Percentiles rank a stretch among this genome's conserved stretches.
Evolutionary conservation across 805 yeast genomes (phyloP).

Genomic region (Myxozyma udenii): DNA sequence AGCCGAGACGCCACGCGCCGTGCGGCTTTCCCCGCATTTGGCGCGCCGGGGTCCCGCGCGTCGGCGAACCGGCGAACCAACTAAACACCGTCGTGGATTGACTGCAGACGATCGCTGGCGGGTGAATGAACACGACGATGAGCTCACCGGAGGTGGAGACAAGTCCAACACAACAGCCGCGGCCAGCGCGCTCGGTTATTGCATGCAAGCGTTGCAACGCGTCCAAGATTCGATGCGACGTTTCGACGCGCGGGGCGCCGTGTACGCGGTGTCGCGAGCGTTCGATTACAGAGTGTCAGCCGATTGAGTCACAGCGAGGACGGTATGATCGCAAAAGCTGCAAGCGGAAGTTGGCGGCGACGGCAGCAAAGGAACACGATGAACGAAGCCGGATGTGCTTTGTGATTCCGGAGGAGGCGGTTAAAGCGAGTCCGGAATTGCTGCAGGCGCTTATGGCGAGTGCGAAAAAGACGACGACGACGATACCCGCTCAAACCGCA

Average conservation of each 20-base stretch:
- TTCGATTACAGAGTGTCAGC: constrained; percentile 8
- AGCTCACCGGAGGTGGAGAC: too few relatives aligned
- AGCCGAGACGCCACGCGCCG: too few relatives aligned
- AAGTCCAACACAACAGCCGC: not conserved
- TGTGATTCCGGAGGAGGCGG: not conserved
- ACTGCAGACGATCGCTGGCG: too few relatives aligned
- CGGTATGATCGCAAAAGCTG: constrained; percentile 14
- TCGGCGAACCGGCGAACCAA: too few relatives aligned
- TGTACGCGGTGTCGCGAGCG: constrained; percentile 20
- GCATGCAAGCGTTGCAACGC: constrained; percentile 21
- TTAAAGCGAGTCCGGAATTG: not conserved
- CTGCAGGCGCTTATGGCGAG: too few relatives aligned
- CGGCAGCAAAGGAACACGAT: not conserved
- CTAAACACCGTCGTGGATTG: too few relatives aligned
- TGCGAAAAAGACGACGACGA: not conserved
- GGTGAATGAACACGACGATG: too few relatives aligned
- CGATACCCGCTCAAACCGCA: too few relatives aligned
- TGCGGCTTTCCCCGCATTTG: too few relatives aligned
- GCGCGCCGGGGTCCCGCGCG: too few relatives aligned
- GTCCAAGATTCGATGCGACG: constrained; percentile 19
- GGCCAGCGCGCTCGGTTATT: constrained; percentile 5
- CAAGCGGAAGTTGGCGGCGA: constrained; percentile 6
- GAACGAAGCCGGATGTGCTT: not conserved
- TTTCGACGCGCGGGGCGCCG: constrained; percentile 10
- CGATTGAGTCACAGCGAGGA: constrained; percentile 18